Conservation (phyloP, 352 stramenopile species). For the Globisporangium megalacanthum region DNA sequence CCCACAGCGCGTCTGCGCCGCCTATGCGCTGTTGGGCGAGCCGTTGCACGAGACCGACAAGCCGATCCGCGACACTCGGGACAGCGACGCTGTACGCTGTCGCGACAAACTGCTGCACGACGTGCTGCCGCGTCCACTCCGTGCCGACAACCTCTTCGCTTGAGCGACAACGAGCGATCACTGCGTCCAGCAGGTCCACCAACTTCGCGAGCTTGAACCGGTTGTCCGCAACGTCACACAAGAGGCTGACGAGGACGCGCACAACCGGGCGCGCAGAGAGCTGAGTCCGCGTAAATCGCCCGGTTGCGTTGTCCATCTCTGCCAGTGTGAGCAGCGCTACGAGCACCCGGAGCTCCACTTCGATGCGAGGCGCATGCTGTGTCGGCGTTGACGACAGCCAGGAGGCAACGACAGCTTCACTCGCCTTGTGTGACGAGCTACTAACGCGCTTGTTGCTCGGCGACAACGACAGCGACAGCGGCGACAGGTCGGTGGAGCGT, state of each 20-base stretch:
- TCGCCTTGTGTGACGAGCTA: background rate
- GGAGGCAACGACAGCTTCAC: background rate
- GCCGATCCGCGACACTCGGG: constrained; percentile 12
- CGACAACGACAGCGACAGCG: background rate
- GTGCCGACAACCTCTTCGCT: constrained; percentile 7
- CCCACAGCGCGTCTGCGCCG: constrained; percentile 33
- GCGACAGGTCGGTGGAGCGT: constrained; percentile 1
- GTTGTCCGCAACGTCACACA: constrained; percentile 13
- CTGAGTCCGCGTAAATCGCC: constrained; percentile 34
- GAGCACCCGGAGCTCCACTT: constrained; percentile 13
- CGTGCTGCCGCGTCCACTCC: constrained; percentile 38
- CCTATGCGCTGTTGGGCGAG: constrained; percentile 11
- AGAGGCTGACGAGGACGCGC: constrained; percentile 24
- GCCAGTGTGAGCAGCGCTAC: constrained; percentile 21
- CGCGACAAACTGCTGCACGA: constrained; percentile 38
- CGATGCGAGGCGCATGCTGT: constrained; percentile 1
- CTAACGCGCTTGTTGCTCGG: background rate
- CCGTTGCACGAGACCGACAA: constrained; percentile 26
- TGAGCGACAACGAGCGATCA: constrained; percentile 12
- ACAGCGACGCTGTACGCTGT: constrained; percentile 29
- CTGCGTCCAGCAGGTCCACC: constrained; percentile 30
- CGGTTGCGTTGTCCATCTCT: constrained; percentile 16
- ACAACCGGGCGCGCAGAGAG: constrained; percentile 30
- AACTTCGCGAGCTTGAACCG: constrained; percentile 25
- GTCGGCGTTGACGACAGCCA: background rate